Evolutionary conservation across 75 land plant species (phyloP).

Genomic region (Picea glauca): DNA sequence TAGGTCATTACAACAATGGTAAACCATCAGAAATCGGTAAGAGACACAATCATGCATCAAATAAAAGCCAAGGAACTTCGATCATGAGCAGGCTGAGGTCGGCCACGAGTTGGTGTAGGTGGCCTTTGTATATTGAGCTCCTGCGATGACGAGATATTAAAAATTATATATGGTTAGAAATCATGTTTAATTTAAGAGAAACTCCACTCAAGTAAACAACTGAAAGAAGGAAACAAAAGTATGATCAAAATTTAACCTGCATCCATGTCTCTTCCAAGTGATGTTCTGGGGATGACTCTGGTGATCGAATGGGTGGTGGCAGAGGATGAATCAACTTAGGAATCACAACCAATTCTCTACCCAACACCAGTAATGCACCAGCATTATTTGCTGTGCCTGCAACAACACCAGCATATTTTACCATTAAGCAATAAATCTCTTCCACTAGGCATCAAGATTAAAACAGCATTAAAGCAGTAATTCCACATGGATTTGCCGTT

Average conservation of each 20-base stretch:
- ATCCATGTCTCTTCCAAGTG: constrained; percentile 50
- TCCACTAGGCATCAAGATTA: not conserved
- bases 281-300: constrained; percentile 46
- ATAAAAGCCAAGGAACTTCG: constrained; percentile 54
- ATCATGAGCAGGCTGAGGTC: constrained; percentile 47
- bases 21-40: too few species aligned
- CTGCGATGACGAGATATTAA: constrained; percentile 19
- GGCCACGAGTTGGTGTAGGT: constrained; percentile 56
- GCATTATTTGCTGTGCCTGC: constrained; percentile 67
- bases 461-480: constrained; percentile 7
- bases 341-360: constrained; percentile 51
- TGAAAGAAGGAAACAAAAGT: not conserved
- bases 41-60: constrained; percentile 8
- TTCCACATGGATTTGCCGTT: not conserved
- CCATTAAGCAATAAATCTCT: not conserved
- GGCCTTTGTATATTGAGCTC: constrained; percentile 65
- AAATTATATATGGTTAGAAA: not conserved
- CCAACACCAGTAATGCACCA: constrained; percentile 56
- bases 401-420: not conserved
- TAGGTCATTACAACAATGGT: too few species aligned
- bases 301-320: constrained; percentile 48
- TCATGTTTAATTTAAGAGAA: constrained; percentile 5
- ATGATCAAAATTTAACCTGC: constrained; percentile 30
- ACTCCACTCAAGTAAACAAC: not conserved
- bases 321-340: constrained; percentile 68